These are phyloP conservation scores for Bifiguratus adelaidae DNA, from an alignment of 192 early-diverging fungal genomes.

Conservation along the genomic window DNA sequence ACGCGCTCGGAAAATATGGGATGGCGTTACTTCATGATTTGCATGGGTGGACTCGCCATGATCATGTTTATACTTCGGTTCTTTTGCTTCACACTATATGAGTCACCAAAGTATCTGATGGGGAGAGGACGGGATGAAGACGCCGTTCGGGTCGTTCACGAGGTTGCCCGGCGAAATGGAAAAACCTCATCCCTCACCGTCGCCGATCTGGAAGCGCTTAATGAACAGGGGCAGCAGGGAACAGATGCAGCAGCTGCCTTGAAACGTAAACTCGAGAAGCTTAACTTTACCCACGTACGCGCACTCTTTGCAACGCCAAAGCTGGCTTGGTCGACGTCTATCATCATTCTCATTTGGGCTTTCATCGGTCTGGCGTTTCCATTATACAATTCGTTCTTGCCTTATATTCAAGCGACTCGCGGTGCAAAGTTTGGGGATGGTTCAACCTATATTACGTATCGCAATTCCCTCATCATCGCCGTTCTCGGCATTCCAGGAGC, in stretches of 20 bases:
- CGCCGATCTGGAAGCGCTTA: no score
- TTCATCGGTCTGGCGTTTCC: conserved; percentile 1
- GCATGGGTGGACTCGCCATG: conserved; percentile 45
- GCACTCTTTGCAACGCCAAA: conserved; percentile 3
- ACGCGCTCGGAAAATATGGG: conserved; percentile 49
- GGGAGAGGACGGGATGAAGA: conserved; percentile 49
- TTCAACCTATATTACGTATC: background rate
- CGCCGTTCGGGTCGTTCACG: conserved; percentile 52
- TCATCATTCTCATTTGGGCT: conserved; percentile 2
- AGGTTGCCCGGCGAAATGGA: conserved; percentile 57
- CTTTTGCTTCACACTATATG: conserved; percentile 55
- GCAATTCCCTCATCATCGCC: background rate
- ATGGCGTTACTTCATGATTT: conserved; percentile 67
- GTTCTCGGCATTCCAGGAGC: conserved; percentile 4
- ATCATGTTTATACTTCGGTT: conserved; percentile 64
- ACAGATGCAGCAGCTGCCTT: no score
- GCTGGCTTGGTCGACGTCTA: background rate
- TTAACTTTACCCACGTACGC: no score
- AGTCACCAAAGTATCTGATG: conserved; percentile 74
- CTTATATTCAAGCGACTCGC: background rate
- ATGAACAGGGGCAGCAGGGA: no score
- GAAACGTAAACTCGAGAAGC: no score
- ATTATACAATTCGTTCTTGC: background rate
- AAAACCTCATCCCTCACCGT: conserved; percentile 7
- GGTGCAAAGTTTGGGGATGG: no score